Percentiles rank a stretch among this genome's conserved stretches.
Evolutionary conservation across 1,284 basidiomycete genomes (phyloP).

Genomic region (Hemileia vastatrix): DNA sequence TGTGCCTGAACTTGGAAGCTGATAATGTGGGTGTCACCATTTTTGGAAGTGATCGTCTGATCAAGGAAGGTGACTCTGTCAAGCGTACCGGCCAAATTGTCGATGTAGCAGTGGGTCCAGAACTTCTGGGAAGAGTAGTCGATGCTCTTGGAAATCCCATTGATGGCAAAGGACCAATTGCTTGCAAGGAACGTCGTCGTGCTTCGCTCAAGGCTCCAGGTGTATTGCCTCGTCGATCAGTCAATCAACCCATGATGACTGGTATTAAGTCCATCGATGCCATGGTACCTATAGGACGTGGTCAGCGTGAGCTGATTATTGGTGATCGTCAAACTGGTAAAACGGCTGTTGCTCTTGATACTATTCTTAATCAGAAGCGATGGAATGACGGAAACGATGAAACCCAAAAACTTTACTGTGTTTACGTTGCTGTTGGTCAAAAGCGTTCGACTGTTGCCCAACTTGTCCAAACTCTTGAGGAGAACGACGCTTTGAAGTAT

Average conservation of each 20-base stretch:
- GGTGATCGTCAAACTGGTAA: conserved; percentile 99
- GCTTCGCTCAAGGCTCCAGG: conserved; percentile 97
- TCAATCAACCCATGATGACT: conserved; percentile 99
- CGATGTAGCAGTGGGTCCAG: conserved; percentile 95
- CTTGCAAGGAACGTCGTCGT: conserved; percentile 83
- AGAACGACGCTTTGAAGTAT: conserved; percentile 99
- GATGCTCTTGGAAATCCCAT: conserved; percentile 99
- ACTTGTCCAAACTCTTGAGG: conserved; percentile 97
- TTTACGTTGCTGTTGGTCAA: conserved; percentile 98
- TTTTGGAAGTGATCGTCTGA: conserved; percentile 99
- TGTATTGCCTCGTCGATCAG: conserved; percentile 96
- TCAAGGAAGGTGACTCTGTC: conserved; percentile 99
- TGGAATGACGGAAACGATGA: conserved; percentile 98
- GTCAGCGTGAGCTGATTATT: conserved; percentile 99
- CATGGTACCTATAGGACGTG: conserved; percentile 99
- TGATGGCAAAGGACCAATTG: conserved; percentile 96
- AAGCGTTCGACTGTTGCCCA: conserved; percentile 99
- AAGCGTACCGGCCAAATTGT: conserved; percentile 99
- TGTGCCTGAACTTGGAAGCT: conserved; percentile 99
- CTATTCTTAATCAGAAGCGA: conserved; percentile 99
- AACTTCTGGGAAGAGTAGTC: conserved; percentile 93
- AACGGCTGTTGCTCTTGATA: conserved; percentile 97
- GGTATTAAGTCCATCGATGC: conserved; percentile 99
- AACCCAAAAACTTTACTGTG: conserved; percentile 97
- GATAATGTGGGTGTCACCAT: conserved; percentile 99